Conservation (phyloP, 257 asterid genomes). For the Salvia miltiorrhiza region DNA sequence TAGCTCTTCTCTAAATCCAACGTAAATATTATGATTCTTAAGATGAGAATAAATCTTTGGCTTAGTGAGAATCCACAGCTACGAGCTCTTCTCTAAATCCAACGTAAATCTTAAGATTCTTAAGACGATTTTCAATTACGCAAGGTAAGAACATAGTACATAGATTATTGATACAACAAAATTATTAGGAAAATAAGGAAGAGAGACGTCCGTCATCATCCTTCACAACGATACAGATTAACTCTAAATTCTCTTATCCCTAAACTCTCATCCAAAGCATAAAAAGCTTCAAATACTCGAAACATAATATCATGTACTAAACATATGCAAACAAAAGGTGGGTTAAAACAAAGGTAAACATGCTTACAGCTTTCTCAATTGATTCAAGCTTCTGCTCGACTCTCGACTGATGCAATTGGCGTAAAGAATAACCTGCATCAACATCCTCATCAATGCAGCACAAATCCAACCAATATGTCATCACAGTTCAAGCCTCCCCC, state of each 20-base stretch:
- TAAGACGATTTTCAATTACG: neutral
- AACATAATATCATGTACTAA: neutral
- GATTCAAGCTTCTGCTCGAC: conserved; percentile 77
- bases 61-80: neutral
- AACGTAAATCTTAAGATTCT: neutral
- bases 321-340: neutral
- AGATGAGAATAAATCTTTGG: neutral
- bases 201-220: neutral
- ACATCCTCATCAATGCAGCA: conserved; percentile 8
- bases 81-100: neutral
- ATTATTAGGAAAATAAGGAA: neutral
- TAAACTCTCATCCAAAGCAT: neutral
- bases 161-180: neutral
- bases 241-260: neutral
- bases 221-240: neutral
- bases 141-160: neutral
- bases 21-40: neutral
- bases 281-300: neutral
- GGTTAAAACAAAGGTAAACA: conserved; percentile 14
- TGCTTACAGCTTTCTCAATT: conserved; percentile 78
- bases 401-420: conserved; percentile 71
- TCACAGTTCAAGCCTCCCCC: neutral
- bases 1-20: neutral
- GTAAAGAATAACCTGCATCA: conserved; percentile 71
- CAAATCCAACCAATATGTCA: conserved; percentile 7